Conservation (phyloP, 257 asterid species). For the Solanum medicagineum region DNA sequence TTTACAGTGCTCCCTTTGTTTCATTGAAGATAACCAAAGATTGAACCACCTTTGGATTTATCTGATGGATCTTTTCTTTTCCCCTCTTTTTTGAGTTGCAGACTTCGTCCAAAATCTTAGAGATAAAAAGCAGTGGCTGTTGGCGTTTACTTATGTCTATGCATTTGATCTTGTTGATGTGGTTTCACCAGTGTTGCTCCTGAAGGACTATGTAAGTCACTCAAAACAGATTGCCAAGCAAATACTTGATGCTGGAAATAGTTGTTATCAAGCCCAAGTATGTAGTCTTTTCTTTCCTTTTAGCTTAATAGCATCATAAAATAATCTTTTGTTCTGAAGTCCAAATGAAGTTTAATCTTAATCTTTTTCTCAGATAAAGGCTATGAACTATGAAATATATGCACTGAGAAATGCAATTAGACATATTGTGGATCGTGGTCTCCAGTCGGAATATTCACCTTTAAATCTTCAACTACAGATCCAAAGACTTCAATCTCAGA, state of each 20-base stretch:
- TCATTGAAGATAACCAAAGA: neutral
- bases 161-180: constrained; percentile 1
- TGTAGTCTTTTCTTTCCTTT: neutral
- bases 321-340: neutral
- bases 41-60: neutral
- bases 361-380: neutral
- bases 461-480: neutral
- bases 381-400: neutral
- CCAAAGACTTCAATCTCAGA: neutral
- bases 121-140: neutral
- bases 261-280: neutral
- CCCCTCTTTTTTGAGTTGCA: neutral
- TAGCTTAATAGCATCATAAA: neutral
- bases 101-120: neutral
- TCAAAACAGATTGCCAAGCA: neutral
- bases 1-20: neutral
- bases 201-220: neutral
- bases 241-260: neutral
- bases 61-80: neutral
- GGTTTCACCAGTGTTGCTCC: constrained; percentile 8
- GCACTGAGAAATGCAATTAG: neutral
- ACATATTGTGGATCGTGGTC: constrained; percentile 3
- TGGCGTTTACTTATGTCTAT: constrained; percentile 7
- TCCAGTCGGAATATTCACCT: constrained; percentile 8
- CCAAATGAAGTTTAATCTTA: neutral